These are phyloP conservation scores for Zoysia japonica DNA, from an alignment of 176 grass and related monocot species.

Conservation along the genomic window DNA sequence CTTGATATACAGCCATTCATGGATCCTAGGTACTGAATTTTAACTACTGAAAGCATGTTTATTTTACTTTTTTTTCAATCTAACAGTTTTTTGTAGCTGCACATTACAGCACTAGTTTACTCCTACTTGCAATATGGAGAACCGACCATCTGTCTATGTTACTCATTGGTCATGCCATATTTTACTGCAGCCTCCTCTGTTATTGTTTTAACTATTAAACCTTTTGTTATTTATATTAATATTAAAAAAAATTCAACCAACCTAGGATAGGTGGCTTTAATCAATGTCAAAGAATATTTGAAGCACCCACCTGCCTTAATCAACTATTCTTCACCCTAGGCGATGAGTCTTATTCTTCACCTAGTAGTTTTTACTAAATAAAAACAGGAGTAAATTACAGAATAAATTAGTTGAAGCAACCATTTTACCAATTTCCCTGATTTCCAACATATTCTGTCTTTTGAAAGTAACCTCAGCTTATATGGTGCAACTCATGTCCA, in stretches of 20 bases:
- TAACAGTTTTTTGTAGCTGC: background rate
- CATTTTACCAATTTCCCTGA: background rate
- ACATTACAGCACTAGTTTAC: background rate
- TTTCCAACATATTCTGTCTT: background rate
- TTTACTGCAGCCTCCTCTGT: background rate
- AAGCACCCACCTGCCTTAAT: background rate
- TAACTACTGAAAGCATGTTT: background rate
- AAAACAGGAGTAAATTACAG: too few species aligned
- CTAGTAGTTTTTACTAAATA: too few species aligned
- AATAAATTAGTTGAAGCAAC: too few species aligned
- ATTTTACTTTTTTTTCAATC: background rate
- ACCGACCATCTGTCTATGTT: background rate
- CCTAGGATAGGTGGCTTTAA: background rate
- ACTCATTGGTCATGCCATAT: slow-evolving; percentile 1
- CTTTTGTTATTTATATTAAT: background rate
- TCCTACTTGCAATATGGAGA: slow-evolving; percentile 8
- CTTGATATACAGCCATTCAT: slow-evolving; percentile 79
- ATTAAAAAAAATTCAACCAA: background rate
- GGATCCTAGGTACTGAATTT: slow-evolving; percentile 68
- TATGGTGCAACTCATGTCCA: background rate
- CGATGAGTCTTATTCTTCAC: too few species aligned
- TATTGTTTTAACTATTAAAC: background rate
- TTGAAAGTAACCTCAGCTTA: background rate
- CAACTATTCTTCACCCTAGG: background rate
- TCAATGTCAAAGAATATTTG: background rate